Conservation (phyloP, 139 green algal genomes). For the Monoraphidium neglectum region DNA sequence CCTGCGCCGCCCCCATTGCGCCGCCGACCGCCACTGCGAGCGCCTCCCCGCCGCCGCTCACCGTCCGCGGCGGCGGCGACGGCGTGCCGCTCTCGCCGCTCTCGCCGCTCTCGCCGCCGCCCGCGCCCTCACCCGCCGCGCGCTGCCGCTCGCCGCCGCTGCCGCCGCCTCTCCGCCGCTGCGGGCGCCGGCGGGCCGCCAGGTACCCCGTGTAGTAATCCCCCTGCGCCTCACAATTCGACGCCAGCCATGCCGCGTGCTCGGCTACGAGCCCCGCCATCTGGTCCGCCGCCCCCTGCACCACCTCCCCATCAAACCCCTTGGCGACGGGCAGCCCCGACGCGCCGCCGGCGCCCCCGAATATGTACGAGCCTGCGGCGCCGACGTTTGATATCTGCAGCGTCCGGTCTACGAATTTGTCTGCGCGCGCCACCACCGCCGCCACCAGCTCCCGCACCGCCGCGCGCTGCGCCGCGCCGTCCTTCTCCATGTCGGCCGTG, state of each 20-base stretch:
- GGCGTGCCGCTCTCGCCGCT: neutral
- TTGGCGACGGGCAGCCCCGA: slow-evolving; percentile 22
- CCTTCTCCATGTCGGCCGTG: slow-evolving; percentile 76
- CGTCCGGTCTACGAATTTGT: slow-evolving; percentile 64
- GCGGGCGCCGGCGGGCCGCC: slow-evolving; percentile 12
- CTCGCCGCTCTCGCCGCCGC: slow-evolving; percentile 27
- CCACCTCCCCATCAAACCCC: slow-evolving; percentile 27
- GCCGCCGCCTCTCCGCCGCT: slow-evolving; percentile 27
- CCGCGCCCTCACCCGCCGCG: slow-evolving; percentile 15
- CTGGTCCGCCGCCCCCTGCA: slow-evolving; percentile 23
- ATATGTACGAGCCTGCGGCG: slow-evolving; percentile 66
- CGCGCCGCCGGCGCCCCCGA: slow-evolving; percentile 22
- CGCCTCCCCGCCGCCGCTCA: neutral
- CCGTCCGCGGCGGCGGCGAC: neutral
- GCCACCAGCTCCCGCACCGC: slow-evolving; percentile 45
- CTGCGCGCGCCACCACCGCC: slow-evolving; percentile 45
- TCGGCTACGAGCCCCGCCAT: slow-evolving; percentile 50
- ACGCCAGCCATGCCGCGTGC: slow-evolving; percentile 74
- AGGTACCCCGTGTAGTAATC: slow-evolving; percentile 61
- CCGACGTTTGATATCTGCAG: slow-evolving; percentile 78
- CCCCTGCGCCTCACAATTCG: slow-evolving; percentile 77
- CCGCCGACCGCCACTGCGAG: neutral
- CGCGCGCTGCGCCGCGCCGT: slow-evolving; percentile 66
- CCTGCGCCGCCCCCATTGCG: neutral
- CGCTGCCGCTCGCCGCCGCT: slow-evolving; percentile 14